Conservation (phyloP, 768 basidiomycete genomes). For the Mycena pura region DNA sequence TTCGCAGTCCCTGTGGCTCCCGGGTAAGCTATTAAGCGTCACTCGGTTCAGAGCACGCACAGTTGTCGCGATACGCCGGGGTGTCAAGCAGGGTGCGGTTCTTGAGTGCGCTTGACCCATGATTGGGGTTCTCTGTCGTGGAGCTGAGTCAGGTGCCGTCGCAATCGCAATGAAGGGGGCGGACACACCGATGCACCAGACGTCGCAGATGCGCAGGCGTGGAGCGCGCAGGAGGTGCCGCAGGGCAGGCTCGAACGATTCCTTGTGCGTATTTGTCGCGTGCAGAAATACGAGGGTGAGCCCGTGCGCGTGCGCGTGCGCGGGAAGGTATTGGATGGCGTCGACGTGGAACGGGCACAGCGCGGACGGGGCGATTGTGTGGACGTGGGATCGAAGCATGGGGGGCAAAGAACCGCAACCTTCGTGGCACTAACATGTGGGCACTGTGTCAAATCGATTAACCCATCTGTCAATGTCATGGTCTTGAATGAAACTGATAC, state of each 20-base stretch:
- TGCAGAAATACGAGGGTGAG: constrained; percentile 23
- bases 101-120: constrained; percentile 6
- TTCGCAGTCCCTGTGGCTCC: constrained; percentile 1
- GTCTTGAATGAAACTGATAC: too few species aligned
- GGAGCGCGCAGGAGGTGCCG: constrained; percentile 1
- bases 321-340: constrained; percentile 22
- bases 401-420: too few species aligned
- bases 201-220: constrained; percentile 5
- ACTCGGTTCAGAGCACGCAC: neutral
- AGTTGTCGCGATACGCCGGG: neutral
- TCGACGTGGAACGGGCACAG: constrained; percentile 23
- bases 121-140: constrained; percentile 14
- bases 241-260: constrained; percentile 18
- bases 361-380: too few species aligned
- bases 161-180: neutral
- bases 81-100: constrained; percentile 10
- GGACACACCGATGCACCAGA: constrained; percentile 18
- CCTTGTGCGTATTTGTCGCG: constrained; percentile 26
- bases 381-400: too few species aligned
- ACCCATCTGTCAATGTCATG: too few species aligned
- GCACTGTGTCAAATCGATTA: too few species aligned
- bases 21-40: neutral
- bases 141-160: too few species aligned
- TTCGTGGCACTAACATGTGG: too few species aligned
- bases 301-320: constrained; percentile 15